Base-by-base conservation (phyloP, 345 rosid genomes). In the Lenwebbia sp. region DNA sequence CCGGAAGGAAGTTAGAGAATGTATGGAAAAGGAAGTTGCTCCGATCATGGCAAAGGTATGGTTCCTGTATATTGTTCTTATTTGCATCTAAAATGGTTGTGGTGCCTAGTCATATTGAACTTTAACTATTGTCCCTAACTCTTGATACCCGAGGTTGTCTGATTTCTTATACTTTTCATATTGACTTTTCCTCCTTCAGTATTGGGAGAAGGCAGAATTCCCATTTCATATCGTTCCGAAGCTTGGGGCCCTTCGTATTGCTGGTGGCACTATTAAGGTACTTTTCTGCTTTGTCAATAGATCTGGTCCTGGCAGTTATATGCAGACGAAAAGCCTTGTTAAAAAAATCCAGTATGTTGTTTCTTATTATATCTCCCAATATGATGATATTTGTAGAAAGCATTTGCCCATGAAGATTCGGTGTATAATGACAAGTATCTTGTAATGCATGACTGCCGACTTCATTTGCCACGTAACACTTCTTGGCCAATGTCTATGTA, bases 141-240 rank as follows among this genome's bases (percentile, higher is more conserved):
- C 60, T 28, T 51, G 60, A 54, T 83, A 70, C 81, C 21, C 7
- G 4, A 70, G 12, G 47, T 10, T 37, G 81, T 70, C 47, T 70
- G 14, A 37, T 70, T 37, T 70, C 14, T 70, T 70, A 10, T 70
- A 19, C 81, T 37, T 70, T 37, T 30, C 3, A 10, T 33, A 55
- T 41, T 30, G 51, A 14, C 84, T 56, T 51, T 57, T 50, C 14
- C 65, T 85, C 82, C 84, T 76, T 44, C 90, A 97, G 99, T 96
- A 95, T 44, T 96, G 99, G 99, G 99, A 97, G 96, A 97, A 94
- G 90, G 99, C 99, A 28, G 96, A 94, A 86, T 97, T 97, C 89
- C 99, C 99, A 30, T 97, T 94, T 91, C 95, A 97, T 74, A 85
- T 94, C 75, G 86, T 96, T 86, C 99, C 99, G 51, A 94, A 94